Base-by-base conservation (phyloP, 768 basidiomycete genomes). In the Termitomyces sp. region DNA sequence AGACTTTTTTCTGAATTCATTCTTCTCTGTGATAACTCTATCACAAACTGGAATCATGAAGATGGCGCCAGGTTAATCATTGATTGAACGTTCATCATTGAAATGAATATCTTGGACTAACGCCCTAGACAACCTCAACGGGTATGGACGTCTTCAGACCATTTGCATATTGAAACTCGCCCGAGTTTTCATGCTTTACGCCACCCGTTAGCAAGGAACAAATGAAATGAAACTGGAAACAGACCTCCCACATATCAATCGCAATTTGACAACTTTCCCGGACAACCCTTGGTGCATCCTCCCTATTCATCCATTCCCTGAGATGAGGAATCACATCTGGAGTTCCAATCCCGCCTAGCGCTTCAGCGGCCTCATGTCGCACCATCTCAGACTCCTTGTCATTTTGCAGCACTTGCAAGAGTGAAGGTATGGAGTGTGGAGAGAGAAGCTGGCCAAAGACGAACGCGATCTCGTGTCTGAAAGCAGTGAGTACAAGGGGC, bases 351-450 rank as follows among this genome's bases (percentile, higher is more conserved):
- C 96, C 94, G n/a, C 97, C 97, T 0, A 99, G 83, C 7, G 97
- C 97, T 74, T 99, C 97, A 4, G 97, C 97, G 31, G 96, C 97
- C 74, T 99, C 97, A 67, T 99, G 97, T 37, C 97, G 86, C 10
- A 99, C 97, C 96, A 99, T 98, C 60, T 95, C 94, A 11, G 88
- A 88, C 73, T 98, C 97, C 1, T 76, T 70, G 2, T 72, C 59
- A 65, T 94, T 77, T 65, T 84, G 79, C n/a, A 99, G 80, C 34
- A 96, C 92, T 43, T 82, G 74, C 40, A 98, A 71, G 37, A 99
- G 80, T 0, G 91, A 82, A 10, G 96, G 94, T 25, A 98, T 91
- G 0, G 94, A 90, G 71, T 95, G 87, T 5, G 89, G 81, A 1
- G 93, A 94, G 55, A 93, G 85, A 47, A 99, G 83, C 77, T 99